Evolutionary conservation across 75 land plant genomes (phyloP), one percentile per base, ranked within the genome.

Genomic region (Pinus albicaulis): DNA sequence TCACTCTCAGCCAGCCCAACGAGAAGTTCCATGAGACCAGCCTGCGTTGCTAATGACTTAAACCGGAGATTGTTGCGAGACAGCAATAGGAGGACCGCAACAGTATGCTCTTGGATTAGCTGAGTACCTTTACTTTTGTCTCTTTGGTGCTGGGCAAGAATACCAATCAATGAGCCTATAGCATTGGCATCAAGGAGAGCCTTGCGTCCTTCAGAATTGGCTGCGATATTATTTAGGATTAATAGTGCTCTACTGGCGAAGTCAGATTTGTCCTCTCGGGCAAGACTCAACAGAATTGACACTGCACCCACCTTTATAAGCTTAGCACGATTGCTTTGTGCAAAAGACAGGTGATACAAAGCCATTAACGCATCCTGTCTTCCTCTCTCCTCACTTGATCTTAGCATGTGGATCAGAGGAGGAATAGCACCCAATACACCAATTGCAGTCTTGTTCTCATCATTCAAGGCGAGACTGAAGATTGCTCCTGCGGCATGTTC

Each of bases 41-140:
- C 95, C 62, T 86, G 85, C 63, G 74, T 78, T 57, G 93, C 95
- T 84, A 80, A 59, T 41, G 85, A 89, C 77, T 78, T 82, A 79
- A 96, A 94, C 74, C 99, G 76, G 70, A 90, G 17, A 31, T 90
- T 89, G 66, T 90, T 90, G 7, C 82, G 80, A 28, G 93, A 86
- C 75, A 96, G 71, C 59, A 85, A 79, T 28, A 82, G 82, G 25
- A 96, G 80, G 52, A 80, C 95, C 20, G 91, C 90, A 71, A 92
- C 88, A 31, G 91, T 82, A 63, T 89, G 81, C 83, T 92, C 99
- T 70, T 86, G 81, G 15, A 80, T 80, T 41, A 68, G 38, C 76
- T 80, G 84, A 55, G 59, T 79, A 38, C 57, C 70, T 7, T 23
- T 48, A 71, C 65, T 79, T 55, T 5, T 52, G 41, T 74, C 76